Percentiles rank a stretch among this genome's conserved stretches.
phyloP scores from a whole-genome alignment of 129 eudicot species.

The Erigeron canadensis region DNA sequence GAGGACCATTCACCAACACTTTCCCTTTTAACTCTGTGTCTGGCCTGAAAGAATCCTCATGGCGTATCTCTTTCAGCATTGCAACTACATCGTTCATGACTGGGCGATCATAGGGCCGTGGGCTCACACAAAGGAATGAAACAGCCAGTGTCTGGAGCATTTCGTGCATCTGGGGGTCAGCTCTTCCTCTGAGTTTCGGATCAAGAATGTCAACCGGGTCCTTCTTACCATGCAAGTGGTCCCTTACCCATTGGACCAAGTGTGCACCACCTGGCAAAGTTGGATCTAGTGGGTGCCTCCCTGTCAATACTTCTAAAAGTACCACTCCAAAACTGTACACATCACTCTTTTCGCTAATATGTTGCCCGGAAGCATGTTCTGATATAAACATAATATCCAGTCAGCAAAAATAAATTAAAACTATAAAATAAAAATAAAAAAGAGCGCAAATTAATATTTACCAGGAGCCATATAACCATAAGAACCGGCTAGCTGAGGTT shows the following conservation, averaged over 20 bases:
- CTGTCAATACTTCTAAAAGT: slow-evolving; percentile 86
- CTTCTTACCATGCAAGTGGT: slow-evolving; percentile 58
- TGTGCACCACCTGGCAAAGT: slow-evolving; percentile 84
- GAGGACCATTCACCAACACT: slow-evolving; percentile 36
- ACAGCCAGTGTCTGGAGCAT: slow-evolving; percentile 94
- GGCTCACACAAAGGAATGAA: slow-evolving; percentile 76
- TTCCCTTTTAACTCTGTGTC: slow-evolving; percentile 57
- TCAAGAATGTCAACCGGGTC: slow-evolving; percentile 77
- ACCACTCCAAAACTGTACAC: slow-evolving; percentile 96
- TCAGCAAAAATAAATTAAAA: slow-evolving; percentile 11
- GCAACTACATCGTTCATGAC: slow-evolving; percentile 96
- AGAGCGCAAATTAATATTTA: slow-evolving; percentile 17
- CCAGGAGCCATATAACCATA: slow-evolving; percentile 99
- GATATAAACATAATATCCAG: slow-evolving; percentile 12
- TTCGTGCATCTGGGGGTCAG: slow-evolving; percentile 96
- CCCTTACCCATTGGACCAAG: slow-evolving; percentile 93
- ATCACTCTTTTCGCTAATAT: slow-evolving; percentile 86
- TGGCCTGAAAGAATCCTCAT: slow-evolving; percentile 47
- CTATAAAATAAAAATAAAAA: neutral
- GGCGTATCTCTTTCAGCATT: slow-evolving; percentile 85
- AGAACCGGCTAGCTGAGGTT: slow-evolving; percentile 94
- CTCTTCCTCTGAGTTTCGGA: slow-evolving; percentile 77
- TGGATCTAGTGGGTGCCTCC: slow-evolving; percentile 98
- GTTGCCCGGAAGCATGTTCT: slow-evolving; percentile 83
- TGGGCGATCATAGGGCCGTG: slow-evolving; percentile 82